These are phyloP conservation scores for Phytophthora meadii DNA, from an alignment of 352 stramenopile genomes.

Conservation along the genomic window DNA sequence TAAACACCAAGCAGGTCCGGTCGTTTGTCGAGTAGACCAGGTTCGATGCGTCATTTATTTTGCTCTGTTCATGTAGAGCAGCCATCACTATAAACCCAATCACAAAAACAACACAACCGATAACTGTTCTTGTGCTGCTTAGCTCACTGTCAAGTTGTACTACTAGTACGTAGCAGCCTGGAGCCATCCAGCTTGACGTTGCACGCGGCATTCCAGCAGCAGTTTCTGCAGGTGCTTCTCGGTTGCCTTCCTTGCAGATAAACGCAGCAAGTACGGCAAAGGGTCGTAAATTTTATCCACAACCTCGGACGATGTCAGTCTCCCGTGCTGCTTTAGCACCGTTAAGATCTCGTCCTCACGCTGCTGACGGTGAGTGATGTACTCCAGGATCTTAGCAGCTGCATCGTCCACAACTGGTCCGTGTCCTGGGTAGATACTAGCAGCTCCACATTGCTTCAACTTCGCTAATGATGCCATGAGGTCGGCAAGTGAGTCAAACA, in stretches of 20 bases:
- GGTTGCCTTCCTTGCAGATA: conserved; percentile 60
- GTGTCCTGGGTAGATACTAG: conserved; percentile 79
- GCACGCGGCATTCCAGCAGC: conserved; percentile 49
- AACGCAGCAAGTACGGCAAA: conserved; percentile 58
- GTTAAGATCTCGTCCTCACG: conserved; percentile 73
- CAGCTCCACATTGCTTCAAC: conserved; percentile 46
- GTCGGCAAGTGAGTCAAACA: conserved; percentile 85
- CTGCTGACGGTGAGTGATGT: conserved; percentile 75
- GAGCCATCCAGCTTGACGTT: conserved; percentile 33
- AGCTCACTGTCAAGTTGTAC: conserved; percentile 29
- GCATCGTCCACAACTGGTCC: conserved; percentile 71
- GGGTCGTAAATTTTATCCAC: conserved; percentile 60
- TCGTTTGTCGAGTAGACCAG: conserved; percentile 27
- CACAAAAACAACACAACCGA: conserved; percentile 19
- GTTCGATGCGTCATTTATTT: conserved; percentile 39
- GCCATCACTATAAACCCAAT: conserved; percentile 30
- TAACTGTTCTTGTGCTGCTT: conserved; percentile 17
- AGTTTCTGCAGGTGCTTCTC: conserved; percentile 77
- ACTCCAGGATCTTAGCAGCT: conserved; percentile 76
- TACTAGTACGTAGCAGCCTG: conserved; percentile 42
- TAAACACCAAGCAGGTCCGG: conserved; percentile 28
- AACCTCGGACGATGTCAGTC: conserved; percentile 55
- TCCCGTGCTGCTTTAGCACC: conserved; percentile 34
- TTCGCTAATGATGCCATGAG: conserved; percentile 79
- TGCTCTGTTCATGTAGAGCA: conserved; percentile 21